Conservation (phyloP, 2,329 filamentous ascomycete species). For the Delphinella strobiligena region DNA sequence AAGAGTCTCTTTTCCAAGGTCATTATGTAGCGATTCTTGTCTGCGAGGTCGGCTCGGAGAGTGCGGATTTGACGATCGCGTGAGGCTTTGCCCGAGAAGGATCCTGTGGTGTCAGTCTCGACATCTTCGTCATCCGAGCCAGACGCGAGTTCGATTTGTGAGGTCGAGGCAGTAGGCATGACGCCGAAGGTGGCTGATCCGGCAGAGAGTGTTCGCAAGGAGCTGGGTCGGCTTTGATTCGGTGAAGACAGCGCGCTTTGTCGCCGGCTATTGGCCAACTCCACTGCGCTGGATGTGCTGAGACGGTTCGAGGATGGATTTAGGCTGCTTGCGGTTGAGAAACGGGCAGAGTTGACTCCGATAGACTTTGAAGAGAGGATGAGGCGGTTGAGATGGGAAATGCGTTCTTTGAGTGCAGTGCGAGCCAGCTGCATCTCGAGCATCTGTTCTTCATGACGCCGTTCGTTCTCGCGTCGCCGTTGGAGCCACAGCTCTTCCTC, state of each 20-base stretch:
- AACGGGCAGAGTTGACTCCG: conserved; percentile 75
- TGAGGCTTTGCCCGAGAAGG: conserved; percentile 55
- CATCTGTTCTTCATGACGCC: conserved; percentile 92
- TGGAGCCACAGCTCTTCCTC: conserved; percentile 58
- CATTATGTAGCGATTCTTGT: conserved; percentile 93
- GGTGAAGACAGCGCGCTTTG: conserved; percentile 8
- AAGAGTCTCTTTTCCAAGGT: conserved; percentile 86
- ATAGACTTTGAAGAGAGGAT: conserved; percentile 93
- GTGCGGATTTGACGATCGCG: conserved; percentile 76
- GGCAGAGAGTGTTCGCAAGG: conserved; percentile 16
- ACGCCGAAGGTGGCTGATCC: conserved; percentile 20
- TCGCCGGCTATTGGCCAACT: conserved; percentile 8
- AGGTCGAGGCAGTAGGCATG: conserved; percentile 17
- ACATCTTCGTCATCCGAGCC: conserved; percentile 39
- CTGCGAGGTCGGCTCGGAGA: conserved; percentile 87
- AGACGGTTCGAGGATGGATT: conserved; percentile 25
- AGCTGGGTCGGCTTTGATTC: conserved; percentile 10
- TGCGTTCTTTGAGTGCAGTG: conserved; percentile 91
- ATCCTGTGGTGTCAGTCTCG: conserved; percentile 32
- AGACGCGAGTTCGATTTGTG: conserved; percentile 14
- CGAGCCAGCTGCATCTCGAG: conserved; percentile 95
- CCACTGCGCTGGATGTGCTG: conserved; percentile 25
- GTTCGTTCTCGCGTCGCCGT: conserved; percentile 66
- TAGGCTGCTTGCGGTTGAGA: conserved; percentile 30
- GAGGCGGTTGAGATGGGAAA: conserved; percentile 88